Percentiles rank a stretch among this genome's conserved stretches.
Conservation (phyloP, 2,329 filamentous ascomycete genomes). For the Sporothrix curviconia region DNA sequence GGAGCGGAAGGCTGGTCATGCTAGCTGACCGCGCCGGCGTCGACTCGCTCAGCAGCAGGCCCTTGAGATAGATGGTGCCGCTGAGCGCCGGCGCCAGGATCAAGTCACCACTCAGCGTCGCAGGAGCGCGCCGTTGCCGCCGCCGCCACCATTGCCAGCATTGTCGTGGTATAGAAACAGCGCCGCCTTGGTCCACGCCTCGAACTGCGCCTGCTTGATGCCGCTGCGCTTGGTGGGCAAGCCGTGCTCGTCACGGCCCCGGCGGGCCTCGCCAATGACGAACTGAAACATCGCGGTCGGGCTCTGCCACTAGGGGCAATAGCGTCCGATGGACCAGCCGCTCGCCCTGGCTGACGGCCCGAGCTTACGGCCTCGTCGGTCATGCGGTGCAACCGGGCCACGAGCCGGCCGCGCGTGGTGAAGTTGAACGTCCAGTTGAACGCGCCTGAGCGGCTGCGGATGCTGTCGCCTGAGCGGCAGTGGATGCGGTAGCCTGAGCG, state of each 20-base stretch:
- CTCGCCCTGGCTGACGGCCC: background rate
- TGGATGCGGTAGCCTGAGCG: constrained; percentile 21
- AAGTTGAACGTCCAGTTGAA: constrained; percentile 29
- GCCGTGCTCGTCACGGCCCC: constrained; percentile 15
- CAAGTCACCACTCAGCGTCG: background rate
- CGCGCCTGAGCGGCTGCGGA: no score
- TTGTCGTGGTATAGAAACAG: background rate
- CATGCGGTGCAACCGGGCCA: constrained; percentile 9
- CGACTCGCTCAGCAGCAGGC: background rate
- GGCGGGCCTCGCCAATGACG: constrained; percentile 19
- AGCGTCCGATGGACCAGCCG: background rate
- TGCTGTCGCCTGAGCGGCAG: no score
- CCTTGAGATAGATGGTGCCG: background rate
- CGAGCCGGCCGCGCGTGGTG: constrained; percentile 16
- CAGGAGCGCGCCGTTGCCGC: no score
- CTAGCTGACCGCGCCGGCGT: background rate
- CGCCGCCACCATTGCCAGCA: no score
- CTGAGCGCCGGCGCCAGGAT: background rate
- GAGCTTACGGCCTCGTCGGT: background rate
- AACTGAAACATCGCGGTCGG: constrained; percentile 19
- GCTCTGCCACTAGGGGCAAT: background rate
- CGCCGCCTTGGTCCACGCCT: background rate
- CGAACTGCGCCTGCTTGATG: background rate
- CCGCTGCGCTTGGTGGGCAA: background rate
- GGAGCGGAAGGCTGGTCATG: background rate